Evolutionary conservation across 164 flowering plant genomes (phyloP).

Genomic region (Protea cynaroides): DNA sequence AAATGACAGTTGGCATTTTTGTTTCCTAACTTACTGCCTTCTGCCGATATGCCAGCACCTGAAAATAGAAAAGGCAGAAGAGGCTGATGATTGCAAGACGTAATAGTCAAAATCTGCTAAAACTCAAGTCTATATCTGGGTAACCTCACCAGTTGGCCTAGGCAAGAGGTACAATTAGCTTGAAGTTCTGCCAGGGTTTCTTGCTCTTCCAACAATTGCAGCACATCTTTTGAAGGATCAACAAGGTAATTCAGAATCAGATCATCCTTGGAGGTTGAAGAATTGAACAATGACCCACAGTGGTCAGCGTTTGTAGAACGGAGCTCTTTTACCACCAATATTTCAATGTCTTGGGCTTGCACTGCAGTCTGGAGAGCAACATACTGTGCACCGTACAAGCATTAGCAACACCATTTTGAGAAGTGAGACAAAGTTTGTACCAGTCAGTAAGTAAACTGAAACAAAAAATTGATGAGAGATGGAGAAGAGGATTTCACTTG

Average conservation of each 20-base stretch:
- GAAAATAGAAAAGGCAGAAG: conserved; percentile 8
- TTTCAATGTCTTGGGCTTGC: conserved; percentile 48
- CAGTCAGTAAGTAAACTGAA: neutral
- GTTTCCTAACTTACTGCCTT: conserved; percentile 18
- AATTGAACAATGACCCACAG: conserved; percentile 8
- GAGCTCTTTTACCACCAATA: conserved; percentile 38
- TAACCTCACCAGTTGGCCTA: conserved; percentile 47
- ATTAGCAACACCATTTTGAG: conserved; percentile 3
- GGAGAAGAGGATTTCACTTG: conserved; percentile 35
- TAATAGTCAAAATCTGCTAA: neutral
- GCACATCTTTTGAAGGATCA: conserved; percentile 29
- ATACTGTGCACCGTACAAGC: conserved; percentile 33
- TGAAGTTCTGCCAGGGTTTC: conserved; percentile 51
- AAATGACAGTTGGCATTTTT: neutral
- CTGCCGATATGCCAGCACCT: conserved; percentile 45
- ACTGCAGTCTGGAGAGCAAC: conserved; percentile 47
- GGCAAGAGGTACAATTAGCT: conserved; percentile 18
- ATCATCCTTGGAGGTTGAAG: conserved; percentile 18
- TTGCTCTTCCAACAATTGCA: conserved; percentile 39
- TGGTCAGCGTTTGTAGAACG: neutral
- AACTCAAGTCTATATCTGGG: neutral
- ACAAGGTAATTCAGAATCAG: conserved; percentile 6
- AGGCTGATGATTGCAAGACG: neutral
- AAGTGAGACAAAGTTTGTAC: neutral
- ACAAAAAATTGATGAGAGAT: neutral